Evolutionary conservation across 2,329 filamentous ascomycete species (phyloP).

Genomic region (Verticillium klebahnii): DNA sequence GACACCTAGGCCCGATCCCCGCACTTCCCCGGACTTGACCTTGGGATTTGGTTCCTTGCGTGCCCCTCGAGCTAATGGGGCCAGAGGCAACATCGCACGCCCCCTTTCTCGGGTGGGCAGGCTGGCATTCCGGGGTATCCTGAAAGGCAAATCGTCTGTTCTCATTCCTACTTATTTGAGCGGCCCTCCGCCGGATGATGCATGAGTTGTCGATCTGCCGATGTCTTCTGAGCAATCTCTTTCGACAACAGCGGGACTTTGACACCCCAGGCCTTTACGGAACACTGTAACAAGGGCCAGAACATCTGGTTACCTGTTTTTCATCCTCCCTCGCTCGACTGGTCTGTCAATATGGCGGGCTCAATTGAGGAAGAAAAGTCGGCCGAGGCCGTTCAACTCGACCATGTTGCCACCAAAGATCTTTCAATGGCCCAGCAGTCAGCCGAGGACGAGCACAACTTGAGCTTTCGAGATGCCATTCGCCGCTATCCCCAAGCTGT

Average conservation of each 20-base stretch:
- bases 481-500: slow-evolving; percentile 18
- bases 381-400: not conserved
- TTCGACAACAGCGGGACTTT: not conserved
- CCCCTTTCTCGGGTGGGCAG: too few relatives aligned
- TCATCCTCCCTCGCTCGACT: not conserved
- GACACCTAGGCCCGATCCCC: not conserved
- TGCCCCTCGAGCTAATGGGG: too few relatives aligned
- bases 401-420: slow-evolving; percentile 3
- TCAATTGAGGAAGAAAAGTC: slow-evolving; percentile 1
- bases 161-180: not conserved
- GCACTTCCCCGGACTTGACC: not conserved
- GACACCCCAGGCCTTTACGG: not conserved
- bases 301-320: not conserved
- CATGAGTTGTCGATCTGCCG: too few relatives aligned
- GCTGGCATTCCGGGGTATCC: too few relatives aligned
- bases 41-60: too few relatives aligned
- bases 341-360: not conserved
- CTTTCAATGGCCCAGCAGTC: slow-evolving; percentile 3
- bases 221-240: not conserved
- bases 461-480: slow-evolving; percentile 3
- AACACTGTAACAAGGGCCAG: not conserved
- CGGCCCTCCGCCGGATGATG: not conserved
- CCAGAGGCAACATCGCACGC: too few relatives aligned
- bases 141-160: not conserved
- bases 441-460: slow-evolving; percentile 3